These are phyloP conservation scores for Candida corydali DNA, from an alignment of 805 yeast genomes.

Conservation along the genomic window DNA sequence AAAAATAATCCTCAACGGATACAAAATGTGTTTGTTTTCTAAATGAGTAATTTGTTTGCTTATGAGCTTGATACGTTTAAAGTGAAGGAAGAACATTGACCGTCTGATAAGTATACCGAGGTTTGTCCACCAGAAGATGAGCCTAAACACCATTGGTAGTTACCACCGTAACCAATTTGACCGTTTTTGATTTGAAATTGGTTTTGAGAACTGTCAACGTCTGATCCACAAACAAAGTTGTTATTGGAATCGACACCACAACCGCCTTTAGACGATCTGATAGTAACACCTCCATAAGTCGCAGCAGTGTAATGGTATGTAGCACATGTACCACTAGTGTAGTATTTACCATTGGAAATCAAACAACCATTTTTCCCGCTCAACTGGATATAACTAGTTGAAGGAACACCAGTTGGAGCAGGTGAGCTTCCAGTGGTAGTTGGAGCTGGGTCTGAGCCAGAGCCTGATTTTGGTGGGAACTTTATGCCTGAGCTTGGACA, in stretches of 20 bases:
- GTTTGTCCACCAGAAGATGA: slow-evolving; percentile 37
- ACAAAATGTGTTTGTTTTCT: not conserved
- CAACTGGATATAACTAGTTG: slow-evolving; percentile 39
- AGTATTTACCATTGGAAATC: slow-evolving; percentile 86
- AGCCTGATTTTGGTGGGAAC: slow-evolving; percentile 58
- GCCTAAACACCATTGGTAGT: slow-evolving; percentile 54
- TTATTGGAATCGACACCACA: slow-evolving; percentile 47
- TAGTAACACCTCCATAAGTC: slow-evolving; percentile 67
- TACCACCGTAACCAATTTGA: slow-evolving; percentile 58
- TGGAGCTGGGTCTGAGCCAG: slow-evolving; percentile 7
- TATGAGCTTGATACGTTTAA: slow-evolving; percentile 1
- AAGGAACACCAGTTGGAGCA: slow-evolving; percentile 13
- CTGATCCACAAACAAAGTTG: slow-evolving; percentile 18
- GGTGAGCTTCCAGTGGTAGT: slow-evolving; percentile 8
- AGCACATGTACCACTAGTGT: slow-evolving; percentile 80
- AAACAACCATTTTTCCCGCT: slow-evolving; percentile 65
- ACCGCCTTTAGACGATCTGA: slow-evolving; percentile 68
- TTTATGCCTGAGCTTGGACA: slow-evolving; percentile 63
- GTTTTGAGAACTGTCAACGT: slow-evolving; percentile 13
- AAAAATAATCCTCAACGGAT: slow-evolving; percentile 41
- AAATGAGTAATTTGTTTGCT: too few relatives aligned
- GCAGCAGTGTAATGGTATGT: slow-evolving; percentile 55
- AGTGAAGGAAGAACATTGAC: slow-evolving; percentile 11
- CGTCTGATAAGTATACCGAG: slow-evolving; percentile 42
- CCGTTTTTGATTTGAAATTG: slow-evolving; percentile 54